phyloP scores from a whole-genome alignment of 306 rosid genomes.

The Acmispon strigosus region DNA sequence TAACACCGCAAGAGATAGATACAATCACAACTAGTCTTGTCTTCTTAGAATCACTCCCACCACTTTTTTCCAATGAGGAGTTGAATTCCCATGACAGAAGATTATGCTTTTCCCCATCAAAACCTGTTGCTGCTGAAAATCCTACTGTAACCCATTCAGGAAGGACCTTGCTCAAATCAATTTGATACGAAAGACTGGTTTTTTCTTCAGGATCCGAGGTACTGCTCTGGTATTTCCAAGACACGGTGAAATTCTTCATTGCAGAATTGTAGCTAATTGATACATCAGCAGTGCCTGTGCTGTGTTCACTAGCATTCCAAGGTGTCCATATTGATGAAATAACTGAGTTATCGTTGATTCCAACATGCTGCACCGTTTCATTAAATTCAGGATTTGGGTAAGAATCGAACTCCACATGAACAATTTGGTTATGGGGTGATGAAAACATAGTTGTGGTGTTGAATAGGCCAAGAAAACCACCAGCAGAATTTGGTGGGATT shows the following conservation, averaged over 20 bases:
- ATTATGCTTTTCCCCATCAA: neutral
- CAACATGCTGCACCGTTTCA: slow-evolving; percentile 22
- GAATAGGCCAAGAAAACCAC: slow-evolving; percentile 25
- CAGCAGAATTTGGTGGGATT: slow-evolving; percentile 30
- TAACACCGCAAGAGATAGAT: slow-evolving; percentile 1
- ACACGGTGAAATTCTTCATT: slow-evolving; percentile 22
- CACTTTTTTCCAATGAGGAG: slow-evolving; percentile 19
- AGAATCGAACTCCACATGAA: slow-evolving; percentile 34
- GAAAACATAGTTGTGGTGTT: slow-evolving; percentile 18
- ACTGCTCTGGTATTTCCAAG: slow-evolving; percentile 23
- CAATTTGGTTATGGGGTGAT: slow-evolving; percentile 7
- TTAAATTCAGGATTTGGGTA: neutral
- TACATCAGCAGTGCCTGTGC: slow-evolving; percentile 27
- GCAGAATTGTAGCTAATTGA: slow-evolving; percentile 29
- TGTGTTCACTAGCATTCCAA: slow-evolving; percentile 40
- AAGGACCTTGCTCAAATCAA: slow-evolving; percentile 23
- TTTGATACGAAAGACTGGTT: slow-evolving; percentile 16
- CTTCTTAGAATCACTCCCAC: neutral
- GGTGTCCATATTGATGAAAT: neutral
- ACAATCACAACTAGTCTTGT: neutral
- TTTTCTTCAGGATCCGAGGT: slow-evolving; percentile 10
- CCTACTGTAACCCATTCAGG: slow-evolving; percentile 42
- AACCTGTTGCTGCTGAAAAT: slow-evolving; percentile 25
- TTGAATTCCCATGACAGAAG: slow-evolving; percentile 42
- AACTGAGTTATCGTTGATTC: slow-evolving; percentile 31